Evolutionary conservation across 352 stramenopile genomes (phyloP).

Genomic region (Phytophthora citricola): DNA sequence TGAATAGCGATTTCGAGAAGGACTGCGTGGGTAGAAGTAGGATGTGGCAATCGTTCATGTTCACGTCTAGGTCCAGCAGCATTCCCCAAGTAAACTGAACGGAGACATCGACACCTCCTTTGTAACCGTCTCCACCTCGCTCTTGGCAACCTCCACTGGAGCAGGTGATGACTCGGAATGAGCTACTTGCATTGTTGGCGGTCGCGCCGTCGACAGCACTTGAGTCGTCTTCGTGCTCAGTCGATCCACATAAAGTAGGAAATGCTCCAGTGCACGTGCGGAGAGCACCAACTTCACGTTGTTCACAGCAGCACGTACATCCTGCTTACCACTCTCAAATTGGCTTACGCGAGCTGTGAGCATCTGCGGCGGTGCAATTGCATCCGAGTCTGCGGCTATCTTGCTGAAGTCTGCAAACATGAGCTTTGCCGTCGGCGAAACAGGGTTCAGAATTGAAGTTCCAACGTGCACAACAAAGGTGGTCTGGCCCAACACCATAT

Average conservation of each 20-base stretch:
- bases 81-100: constrained; percentile 68
- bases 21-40: constrained; percentile 51
- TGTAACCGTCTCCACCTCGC: constrained; percentile 39
- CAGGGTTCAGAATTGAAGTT: constrained; percentile 40
- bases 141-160: constrained; percentile 33
- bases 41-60: constrained; percentile 65
- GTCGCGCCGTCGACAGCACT: constrained; percentile 53
- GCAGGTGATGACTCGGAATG: constrained; percentile 41
- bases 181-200: constrained; percentile 34
- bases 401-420: constrained; percentile 67
- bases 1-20: constrained; percentile 65
- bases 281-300: constrained; percentile 56
- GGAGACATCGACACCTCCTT: constrained; percentile 65
- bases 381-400: constrained; percentile 29
- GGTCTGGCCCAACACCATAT: constrained; percentile 54
- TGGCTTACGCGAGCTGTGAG: constrained; percentile 51
- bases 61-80: constrained; percentile 55
- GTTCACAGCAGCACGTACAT: constrained; percentile 49
- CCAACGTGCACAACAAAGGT: constrained; percentile 60
- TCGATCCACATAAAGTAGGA: constrained; percentile 70
- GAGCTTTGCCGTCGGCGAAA: constrained; percentile 53
- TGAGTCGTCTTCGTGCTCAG: constrained; percentile 59
- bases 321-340: constrained; percentile 54
- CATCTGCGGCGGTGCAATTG: constrained; percentile 47
- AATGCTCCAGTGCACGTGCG: constrained; percentile 60